A percentile compares a stretch with the other conserved stretches of the same genome.
These are phyloP conservation scores for Phytophthora sp. DNA, from an alignment of 352 stramenopile genomes.

Conservation along the genomic window DNA sequence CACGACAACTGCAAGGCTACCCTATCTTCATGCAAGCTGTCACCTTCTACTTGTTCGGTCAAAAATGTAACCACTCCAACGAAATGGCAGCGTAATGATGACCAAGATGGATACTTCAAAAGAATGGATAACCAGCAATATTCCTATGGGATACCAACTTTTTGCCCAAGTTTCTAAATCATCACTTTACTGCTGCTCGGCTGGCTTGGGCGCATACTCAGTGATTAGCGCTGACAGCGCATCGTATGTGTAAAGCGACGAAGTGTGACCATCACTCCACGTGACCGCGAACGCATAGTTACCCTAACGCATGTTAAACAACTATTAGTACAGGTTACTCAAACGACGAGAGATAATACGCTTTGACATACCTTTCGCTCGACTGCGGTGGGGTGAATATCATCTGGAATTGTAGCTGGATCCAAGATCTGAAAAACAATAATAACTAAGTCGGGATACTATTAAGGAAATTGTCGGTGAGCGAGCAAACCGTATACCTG, in stretches of 20 bases:
- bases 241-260: constrained; percentile 96
- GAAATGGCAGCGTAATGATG: too few species aligned
- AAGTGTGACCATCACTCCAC: constrained; percentile 98
- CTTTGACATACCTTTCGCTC: constrained; percentile 71
- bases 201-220: constrained; percentile 39
- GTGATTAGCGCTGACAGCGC: constrained; percentile 67
- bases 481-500: constrained; percentile 65
- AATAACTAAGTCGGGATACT: constrained; percentile 4
- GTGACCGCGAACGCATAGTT: constrained; percentile 98
- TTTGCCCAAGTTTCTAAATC: too few species aligned
- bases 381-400: constrained; percentile 82
- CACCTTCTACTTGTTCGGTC: too few species aligned
- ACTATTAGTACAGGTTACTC: neutral
- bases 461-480: too few species aligned
- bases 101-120: too few species aligned
- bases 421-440: constrained; percentile 65
- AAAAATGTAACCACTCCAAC: too few species aligned
- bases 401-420: constrained; percentile 66
- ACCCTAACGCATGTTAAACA: constrained; percentile 63
- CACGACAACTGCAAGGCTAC: too few species aligned
- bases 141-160: too few species aligned
- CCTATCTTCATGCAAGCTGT: too few species aligned
- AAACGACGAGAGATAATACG: neutral
- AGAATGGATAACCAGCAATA: too few species aligned
- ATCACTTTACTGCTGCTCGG: constrained; percentile 22